Base-by-base conservation (phyloP, 2,329 filamentous ascomycete species). In the Ceratocystiopsis minuta region DNA sequence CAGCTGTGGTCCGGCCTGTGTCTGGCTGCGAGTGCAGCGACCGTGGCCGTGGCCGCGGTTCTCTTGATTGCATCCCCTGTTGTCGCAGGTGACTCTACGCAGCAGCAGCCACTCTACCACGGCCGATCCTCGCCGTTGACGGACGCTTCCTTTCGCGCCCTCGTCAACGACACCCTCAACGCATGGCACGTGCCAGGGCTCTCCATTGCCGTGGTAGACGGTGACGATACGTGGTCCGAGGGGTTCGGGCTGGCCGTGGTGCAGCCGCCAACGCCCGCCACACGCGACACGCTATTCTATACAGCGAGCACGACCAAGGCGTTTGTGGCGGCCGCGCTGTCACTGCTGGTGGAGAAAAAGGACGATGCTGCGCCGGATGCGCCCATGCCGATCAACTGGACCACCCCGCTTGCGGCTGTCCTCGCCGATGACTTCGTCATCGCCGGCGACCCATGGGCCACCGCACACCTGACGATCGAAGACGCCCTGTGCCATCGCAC, bases 241-340 rank as follows among this genome's bases (percentile, higher is more conserved):
- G 67, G 63, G 15, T 66, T 64, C 45, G 66, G 63, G 55, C 39
- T 56, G 55, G 44, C 60, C 3, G 55, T 45, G 32, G 55, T 60
- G 16, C 6, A 28, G 5, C 56, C 62, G 5, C 54, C 53, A 6
- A 59, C 51, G 2, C 57, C 59, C 0, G 65, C 64, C 3, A 67
- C 61, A 1, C 49, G 61, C 2, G 53, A 60, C 12, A 72, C 69
- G 0, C 55, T 75, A 2, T 73, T 69, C 55, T 70, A 68, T 49
- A 58, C 59, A 37, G 70, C 64, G 17, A 70, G 66, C 51, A 70
- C 63, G 3, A 69, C 68, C 38, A 75, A 75, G 52, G 64, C 60
- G 6, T 64, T 70, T 49, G 69, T 67, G 2, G 64, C 67, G 6
- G 65, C 67, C 2, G 53, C 60, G 2, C 52, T 77, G 3, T 58